phyloP scores from a whole-genome alignment of 106 monocot genomes.

The Dendrobium officinale region DNA sequence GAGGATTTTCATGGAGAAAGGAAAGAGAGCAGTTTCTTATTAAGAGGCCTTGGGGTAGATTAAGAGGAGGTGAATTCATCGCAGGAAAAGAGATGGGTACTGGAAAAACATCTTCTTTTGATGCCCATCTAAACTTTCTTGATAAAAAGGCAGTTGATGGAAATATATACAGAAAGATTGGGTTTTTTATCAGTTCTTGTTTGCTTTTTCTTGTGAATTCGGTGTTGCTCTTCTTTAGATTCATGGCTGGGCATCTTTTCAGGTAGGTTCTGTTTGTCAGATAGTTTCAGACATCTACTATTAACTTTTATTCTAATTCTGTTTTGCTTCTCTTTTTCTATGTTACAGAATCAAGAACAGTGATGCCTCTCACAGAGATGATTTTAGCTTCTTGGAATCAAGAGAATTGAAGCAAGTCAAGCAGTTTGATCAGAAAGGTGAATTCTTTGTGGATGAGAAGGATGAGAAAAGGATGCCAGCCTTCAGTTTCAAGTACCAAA shows the following conservation, averaged over 20 bases:
- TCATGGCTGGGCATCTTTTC: conserved; percentile 7
- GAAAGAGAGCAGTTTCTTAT: neutral
- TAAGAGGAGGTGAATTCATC: neutral
- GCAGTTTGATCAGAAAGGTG: conserved; percentile 3
- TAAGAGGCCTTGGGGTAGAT: neutral
- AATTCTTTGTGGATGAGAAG: neutral
- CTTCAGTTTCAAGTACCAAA: conserved; percentile 9
- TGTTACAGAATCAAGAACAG: conserved; percentile 2
- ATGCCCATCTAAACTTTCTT: neutral
- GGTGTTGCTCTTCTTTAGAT: neutral
- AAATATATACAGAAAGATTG: conserved; percentile 6
- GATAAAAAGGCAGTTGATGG: neutral
- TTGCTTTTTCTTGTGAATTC: neutral
- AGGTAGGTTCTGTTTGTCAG: conserved; percentile 6
- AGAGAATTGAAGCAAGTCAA: neutral
- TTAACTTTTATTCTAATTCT: neutral
- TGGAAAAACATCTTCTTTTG: neutral
- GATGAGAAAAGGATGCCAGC: conserved; percentile 4
- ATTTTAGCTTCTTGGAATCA: neutral
- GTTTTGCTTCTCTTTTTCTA: neutral
- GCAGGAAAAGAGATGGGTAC: neutral
- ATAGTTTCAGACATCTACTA: neutral
- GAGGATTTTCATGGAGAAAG: conserved; percentile 3
- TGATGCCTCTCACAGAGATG: neutral
- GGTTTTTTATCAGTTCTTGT: neutral